A percentile compares a stretch with the other conserved stretches of the same genome.
Conservation (phyloP, 177 flowering plant species). For the Vitis hybrid region DNA sequence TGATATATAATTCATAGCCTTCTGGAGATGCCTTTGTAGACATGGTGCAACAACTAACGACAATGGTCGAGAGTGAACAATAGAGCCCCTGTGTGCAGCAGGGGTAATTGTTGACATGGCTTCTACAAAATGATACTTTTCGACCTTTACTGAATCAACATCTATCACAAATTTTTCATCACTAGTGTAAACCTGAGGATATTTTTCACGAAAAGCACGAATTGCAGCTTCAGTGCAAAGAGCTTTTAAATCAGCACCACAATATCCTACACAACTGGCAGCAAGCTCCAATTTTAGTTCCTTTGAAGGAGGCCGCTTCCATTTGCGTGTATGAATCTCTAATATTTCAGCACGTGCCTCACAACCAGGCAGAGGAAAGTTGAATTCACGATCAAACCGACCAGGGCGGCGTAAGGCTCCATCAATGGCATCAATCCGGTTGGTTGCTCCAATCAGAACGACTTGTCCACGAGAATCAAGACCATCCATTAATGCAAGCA, state of each 20-base stretch:
- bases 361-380: conserved; percentile 93
- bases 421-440: conserved; percentile 98
- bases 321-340: conserved; percentile 94
- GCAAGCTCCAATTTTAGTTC: conserved; percentile 90
- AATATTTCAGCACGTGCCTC: conserved; percentile 97
- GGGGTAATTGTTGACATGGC: conserved; percentile 98
- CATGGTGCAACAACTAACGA: conserved; percentile 90
- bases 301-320: conserved; percentile 89
- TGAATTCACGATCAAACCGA: conserved; percentile 97
- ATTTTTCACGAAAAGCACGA: conserved; percentile 96
- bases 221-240: conserved; percentile 99
- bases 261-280: conserved; percentile 97
- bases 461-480: conserved; percentile 99
- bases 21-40: conserved; percentile 65
- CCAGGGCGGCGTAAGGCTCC: conserved; percentile 99
- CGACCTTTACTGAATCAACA: conserved; percentile 87
- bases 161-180: conserved; percentile 97
- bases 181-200: conserved; percentile 98
- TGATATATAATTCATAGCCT: conserved; percentile 62
- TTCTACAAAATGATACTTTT: conserved; percentile 84
- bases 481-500: conserved; percentile 99
- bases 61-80: conserved; percentile 91
- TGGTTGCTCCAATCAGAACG: conserved; percentile 97
- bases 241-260: conserved; percentile 98
- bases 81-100: conserved; percentile 97